Evolutionary conservation across 805 yeast genomes (phyloP).

Genomic region (Tetrapisispora phaffii): DNA sequence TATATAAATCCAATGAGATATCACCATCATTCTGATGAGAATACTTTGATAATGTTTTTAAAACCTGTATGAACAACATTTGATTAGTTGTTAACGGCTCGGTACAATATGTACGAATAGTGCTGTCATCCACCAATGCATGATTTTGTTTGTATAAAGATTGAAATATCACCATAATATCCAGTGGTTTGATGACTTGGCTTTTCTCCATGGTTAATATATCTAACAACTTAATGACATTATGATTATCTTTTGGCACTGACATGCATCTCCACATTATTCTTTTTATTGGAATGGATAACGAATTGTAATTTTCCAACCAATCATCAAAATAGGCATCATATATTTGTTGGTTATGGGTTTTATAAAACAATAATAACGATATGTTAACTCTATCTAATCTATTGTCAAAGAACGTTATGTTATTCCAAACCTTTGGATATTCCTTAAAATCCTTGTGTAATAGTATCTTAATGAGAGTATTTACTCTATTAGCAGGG

Average conservation of each 20-base stretch:
- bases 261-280: slow-evolving; percentile 21
- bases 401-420: slow-evolving; percentile 11
- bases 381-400: slow-evolving; percentile 13
- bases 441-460: slow-evolving; percentile 15
- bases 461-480: slow-evolving; percentile 14
- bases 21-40: not conserved
- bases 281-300: slow-evolving; percentile 15
- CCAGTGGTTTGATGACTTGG: slow-evolving; percentile 6
- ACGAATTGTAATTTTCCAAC: slow-evolving; percentile 10
- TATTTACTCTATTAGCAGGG: slow-evolving; percentile 4
- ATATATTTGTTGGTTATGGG: slow-evolving; percentile 10
- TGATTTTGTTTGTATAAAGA: slow-evolving; percentile 19
- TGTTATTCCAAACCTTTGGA: slow-evolving; percentile 12
- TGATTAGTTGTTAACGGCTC: slow-evolving; percentile 13
- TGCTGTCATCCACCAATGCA: slow-evolving; percentile 2
- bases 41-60: slow-evolving; percentile 13
- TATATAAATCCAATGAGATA: not conserved
- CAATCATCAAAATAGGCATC: slow-evolving; percentile 9
- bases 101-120: not conserved
- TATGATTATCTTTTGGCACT: not conserved
- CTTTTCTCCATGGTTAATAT: not conserved
- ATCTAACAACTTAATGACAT: not conserved
- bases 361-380: slow-evolving; percentile 17
- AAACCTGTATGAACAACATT: slow-evolving; percentile 12
- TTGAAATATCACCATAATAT: slow-evolving; percentile 20